Percentiles rank a stretch among this genome's conserved stretches.
These are phyloP conservation scores for Cladosporium colombiae DNA, from an alignment of 2,329 filamentous ascomycete genomes.

Conservation along the genomic window DNA sequence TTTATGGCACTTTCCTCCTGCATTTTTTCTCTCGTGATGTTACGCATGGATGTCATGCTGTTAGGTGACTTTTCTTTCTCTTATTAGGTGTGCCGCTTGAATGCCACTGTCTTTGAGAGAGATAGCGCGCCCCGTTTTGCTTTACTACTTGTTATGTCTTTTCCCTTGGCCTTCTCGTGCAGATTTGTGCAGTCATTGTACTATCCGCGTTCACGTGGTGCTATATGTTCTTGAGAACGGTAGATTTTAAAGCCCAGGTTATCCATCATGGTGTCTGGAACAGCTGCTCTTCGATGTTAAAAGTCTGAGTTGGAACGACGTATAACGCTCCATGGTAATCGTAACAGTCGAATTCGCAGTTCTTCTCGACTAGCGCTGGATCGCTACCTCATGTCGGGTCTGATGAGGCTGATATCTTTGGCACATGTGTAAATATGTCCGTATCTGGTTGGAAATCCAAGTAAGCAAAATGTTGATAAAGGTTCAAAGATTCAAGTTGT, in stretches of 20 bases:
- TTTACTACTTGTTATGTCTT: background rate
- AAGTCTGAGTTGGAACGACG: background rate
- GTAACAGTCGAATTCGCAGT: background rate
- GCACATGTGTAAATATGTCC: background rate
- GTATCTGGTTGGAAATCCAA: background rate
- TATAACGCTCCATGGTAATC: background rate
- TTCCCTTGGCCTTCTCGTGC: background rate
- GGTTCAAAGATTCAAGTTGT: background rate
- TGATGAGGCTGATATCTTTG: background rate
- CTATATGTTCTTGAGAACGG: background rate
- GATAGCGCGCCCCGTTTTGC: background rate
- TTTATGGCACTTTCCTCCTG: constrained; percentile 15
- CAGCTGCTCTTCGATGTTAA: background rate
- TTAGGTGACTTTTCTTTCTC: background rate
- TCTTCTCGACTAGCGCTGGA: background rate
- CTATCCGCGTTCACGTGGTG: background rate
- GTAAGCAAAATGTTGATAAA: too few relatives aligned
- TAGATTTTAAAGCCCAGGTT: background rate
- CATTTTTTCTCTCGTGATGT: background rate
- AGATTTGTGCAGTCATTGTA: background rate
- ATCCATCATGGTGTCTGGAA: background rate
- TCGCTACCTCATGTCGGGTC: background rate
- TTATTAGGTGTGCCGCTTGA: background rate
- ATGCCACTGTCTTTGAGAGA: too few relatives aligned
- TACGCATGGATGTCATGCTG: background rate